phyloP scores from a whole-genome alignment of 768 basidiomycete genomes.

The Lyophyllum decastes region DNA sequence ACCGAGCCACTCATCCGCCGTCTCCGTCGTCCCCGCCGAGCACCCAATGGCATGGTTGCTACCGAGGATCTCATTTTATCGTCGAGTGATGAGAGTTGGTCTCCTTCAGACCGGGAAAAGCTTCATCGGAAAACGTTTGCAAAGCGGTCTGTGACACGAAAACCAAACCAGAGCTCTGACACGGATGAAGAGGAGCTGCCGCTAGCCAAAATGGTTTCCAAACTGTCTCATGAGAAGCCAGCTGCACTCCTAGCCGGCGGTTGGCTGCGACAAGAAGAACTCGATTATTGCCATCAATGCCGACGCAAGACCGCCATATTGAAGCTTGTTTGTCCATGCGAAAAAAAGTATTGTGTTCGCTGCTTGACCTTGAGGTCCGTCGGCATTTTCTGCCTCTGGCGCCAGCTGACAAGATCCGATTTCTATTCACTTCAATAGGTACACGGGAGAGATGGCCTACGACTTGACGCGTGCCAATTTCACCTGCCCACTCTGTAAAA shows the following conservation, averaged over 20 bases:
- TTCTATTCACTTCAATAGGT: conserved; percentile 21
- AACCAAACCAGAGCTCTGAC: not conserved
- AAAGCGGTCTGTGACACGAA: not conserved
- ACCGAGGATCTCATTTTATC: conserved; percentile 11
- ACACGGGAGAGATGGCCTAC: conserved; percentile 23
- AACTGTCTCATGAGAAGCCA: too few species aligned
- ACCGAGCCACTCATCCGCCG: not conserved
- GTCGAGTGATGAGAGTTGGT: conserved; percentile 11
- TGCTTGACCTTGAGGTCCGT: conserved; percentile 19
- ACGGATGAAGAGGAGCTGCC: not conserved
- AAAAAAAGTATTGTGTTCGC: conserved; percentile 20
- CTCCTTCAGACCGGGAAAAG: not conserved
- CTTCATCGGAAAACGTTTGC: not conserved
- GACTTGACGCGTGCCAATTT: conserved; percentile 22
- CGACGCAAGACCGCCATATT: not conserved
- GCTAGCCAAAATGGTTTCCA: not conserved
- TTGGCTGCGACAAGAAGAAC: not conserved
- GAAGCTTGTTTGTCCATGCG: conserved; percentile 14
- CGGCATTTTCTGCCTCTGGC: conserved; percentile 2
- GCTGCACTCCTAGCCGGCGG: too few species aligned
- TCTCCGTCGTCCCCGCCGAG: not conserved
- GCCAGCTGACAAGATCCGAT: not conserved
- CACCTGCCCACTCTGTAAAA: conserved; percentile 45
- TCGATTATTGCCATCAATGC: conserved; percentile 26
- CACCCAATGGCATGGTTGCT: conserved; percentile 15